These are phyloP conservation scores for Cicer judaicum DNA, from an alignment of 306 rosid species.

Conservation along the genomic window DNA sequence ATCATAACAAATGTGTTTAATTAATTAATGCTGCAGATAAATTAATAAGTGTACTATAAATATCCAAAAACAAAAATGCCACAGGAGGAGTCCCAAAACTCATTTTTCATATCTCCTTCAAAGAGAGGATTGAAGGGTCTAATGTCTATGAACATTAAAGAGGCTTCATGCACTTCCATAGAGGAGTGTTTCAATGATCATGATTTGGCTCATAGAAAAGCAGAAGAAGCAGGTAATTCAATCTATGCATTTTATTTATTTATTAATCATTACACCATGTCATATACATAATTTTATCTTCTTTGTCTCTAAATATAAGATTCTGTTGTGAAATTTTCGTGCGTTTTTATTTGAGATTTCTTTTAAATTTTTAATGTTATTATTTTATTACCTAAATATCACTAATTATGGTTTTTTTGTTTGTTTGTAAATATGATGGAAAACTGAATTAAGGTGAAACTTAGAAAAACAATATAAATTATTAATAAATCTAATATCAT, in stretches of 20 bases:
- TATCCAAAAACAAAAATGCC: conserved; percentile 57
- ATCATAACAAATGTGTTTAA: conserved; percentile 1
- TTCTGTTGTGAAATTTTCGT: too few species aligned
- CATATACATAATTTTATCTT: neutral
- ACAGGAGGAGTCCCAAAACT: conserved; percentile 58
- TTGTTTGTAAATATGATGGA: too few species aligned
- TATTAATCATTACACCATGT: neutral
- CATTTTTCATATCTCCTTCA: conserved; percentile 70
- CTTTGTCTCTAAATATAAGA: too few species aligned
- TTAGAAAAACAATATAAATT: too few species aligned
- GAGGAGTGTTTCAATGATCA: conserved; percentile 81
- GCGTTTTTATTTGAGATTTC: too few species aligned
- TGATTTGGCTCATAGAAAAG: conserved; percentile 96
- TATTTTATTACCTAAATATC: too few species aligned
- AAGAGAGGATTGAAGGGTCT: conserved; percentile 90
- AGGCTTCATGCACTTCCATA: conserved; percentile 44
- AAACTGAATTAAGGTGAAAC: too few species aligned
- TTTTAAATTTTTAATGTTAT: too few species aligned
- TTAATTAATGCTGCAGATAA: too few species aligned
- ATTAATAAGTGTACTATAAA: too few species aligned
- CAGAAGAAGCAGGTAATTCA: conserved; percentile 89
- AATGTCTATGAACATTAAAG: conserved; percentile 52
- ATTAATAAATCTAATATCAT: too few species aligned
- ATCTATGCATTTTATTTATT: neutral
- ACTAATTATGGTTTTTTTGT: too few species aligned